These are phyloP conservation scores for Pulveroboletus sp. DNA, from an alignment of 768 basidiomycete genomes.

Conservation along the genomic window DNA sequence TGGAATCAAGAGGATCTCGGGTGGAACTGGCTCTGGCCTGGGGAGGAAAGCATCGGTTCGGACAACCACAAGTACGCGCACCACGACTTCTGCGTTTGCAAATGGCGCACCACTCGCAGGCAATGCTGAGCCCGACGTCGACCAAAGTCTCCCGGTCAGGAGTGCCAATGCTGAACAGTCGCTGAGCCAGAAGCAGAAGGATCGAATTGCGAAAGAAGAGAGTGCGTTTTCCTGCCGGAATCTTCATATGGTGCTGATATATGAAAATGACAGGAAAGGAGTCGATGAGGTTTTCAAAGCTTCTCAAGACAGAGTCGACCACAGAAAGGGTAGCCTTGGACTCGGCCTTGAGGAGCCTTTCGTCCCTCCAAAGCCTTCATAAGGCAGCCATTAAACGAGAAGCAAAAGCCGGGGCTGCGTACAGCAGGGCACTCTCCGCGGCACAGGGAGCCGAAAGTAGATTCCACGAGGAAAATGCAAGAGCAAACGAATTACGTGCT, in stretches of 20 bases:
- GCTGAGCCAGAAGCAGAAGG: conserved; percentile 49
- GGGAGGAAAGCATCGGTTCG: conserved; percentile 24
- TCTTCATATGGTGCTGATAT: neutral
- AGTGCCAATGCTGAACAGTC: conserved; percentile 46
- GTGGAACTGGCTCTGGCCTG: neutral
- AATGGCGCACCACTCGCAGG: conserved; percentile 55
- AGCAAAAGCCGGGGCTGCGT: conserved; percentile 48
- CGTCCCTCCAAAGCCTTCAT: conserved; percentile 68
- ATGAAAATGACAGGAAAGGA: conserved; percentile 45
- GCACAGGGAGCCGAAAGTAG: conserved; percentile 65
- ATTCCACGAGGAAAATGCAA: conserved; percentile 60
- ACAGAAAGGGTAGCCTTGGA: conserved; percentile 62
- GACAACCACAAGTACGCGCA: conserved; percentile 19
- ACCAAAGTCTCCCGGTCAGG: conserved; percentile 40
- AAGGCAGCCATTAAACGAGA: conserved; percentile 66
- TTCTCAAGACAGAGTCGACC: conserved; percentile 69
- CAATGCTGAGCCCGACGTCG: conserved; percentile 38
- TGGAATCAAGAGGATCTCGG: neutral
- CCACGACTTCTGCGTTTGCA: conserved; percentile 39
- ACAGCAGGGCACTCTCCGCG: conserved; percentile 50
- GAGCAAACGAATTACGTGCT: conserved; percentile 48
- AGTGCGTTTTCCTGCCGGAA: conserved; percentile 34
- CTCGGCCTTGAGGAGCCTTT: conserved; percentile 62
- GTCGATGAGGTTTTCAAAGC: conserved; percentile 59
- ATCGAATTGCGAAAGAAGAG: conserved; percentile 50